These are phyloP conservation scores for Fraxinus baroniana DNA, from an alignment of 305 asterid species.

Conservation along the genomic window DNA sequence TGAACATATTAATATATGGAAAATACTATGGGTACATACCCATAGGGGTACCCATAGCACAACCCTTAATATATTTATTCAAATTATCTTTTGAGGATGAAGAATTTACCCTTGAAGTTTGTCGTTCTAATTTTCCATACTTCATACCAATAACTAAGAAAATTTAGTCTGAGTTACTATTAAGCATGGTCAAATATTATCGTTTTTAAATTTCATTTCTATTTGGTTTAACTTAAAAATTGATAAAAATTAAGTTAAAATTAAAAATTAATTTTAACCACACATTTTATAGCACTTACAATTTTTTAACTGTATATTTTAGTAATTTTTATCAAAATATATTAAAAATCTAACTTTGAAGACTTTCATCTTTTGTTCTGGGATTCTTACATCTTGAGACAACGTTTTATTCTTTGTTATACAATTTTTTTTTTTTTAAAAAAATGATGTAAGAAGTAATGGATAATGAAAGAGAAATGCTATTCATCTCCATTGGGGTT, in stretches of 20 bases:
- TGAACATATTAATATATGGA: background rate
- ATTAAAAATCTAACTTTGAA: background rate
- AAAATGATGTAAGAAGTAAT: background rate
- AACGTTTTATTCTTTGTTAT: background rate
- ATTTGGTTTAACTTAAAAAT: background rate
- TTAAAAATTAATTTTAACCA: no score
- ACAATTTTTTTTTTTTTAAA: no score
- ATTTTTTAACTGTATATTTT: no score
- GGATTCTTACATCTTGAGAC: background rate
- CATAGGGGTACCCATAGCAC: no score
- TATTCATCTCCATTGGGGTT: no score
- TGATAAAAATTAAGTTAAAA: no score
- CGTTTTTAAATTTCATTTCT: background rate
- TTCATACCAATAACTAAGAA: background rate
- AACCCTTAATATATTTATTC: no score
- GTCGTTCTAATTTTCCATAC: background rate
- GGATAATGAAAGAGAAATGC: no score
- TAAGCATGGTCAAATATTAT: background rate
- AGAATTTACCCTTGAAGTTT: background rate
- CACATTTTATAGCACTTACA: no score
- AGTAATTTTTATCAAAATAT: no score
- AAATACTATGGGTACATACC: no score
- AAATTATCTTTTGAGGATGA: background rate
- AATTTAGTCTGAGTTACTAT: background rate
- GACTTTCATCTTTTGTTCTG: background rate